Base-by-base conservation (phyloP, 331 rosid species). In the Phaseolus coccineus region DNA sequence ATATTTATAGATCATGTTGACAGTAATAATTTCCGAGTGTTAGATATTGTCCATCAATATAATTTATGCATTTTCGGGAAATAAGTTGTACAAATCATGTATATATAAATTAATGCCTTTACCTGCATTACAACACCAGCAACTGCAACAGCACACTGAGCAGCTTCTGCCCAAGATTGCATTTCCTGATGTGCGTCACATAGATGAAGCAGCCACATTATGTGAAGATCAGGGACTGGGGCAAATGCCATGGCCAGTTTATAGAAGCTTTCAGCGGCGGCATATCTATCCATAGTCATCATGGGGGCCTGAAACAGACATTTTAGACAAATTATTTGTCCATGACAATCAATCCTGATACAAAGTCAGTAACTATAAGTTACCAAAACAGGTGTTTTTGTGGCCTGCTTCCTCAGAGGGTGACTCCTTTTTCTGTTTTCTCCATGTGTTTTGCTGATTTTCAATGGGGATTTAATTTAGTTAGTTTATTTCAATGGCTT, bases 141-240 rank as follows among this genome's bases (percentile, higher is more conserved):
- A 67, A 95, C 99, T n/a, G 97, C 99, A 28, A 95, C 97, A 37
- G 99, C 97, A 85, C 99, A 95, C 85, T 95, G 99, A 77, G 99
- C 99, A 80, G 99, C 94, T 90, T 95, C 99, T 13, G 99, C 99
- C 98, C 98, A 93, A 25, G 99, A 95, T 81, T 93, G 98, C 97
- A 95, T 91, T 91, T 95, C 98, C 75, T 93, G 98, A 81, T 95
- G 99, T 1, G 99, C 99, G 81, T 95, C 99, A 81, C 99, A 95
- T 39, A 95, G 85, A 89, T 95, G 99, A 64, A 95, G 92, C 82
- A 95, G 85, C 99, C 99, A 93, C 99, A 95, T 93, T 77, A 95
- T 95, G 89, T 95, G 97, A 83, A 95, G 99, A 90, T 95, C 99
- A 69, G 97, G 99, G 74, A 95, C 99, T 12, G 98, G 98, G 61